Evolutionary conservation across 495 filamentous ascomycete genomes (phyloP), one percentile per base, ranked within the genome.

Genomic region (Apiosordaria backusii): DNA sequence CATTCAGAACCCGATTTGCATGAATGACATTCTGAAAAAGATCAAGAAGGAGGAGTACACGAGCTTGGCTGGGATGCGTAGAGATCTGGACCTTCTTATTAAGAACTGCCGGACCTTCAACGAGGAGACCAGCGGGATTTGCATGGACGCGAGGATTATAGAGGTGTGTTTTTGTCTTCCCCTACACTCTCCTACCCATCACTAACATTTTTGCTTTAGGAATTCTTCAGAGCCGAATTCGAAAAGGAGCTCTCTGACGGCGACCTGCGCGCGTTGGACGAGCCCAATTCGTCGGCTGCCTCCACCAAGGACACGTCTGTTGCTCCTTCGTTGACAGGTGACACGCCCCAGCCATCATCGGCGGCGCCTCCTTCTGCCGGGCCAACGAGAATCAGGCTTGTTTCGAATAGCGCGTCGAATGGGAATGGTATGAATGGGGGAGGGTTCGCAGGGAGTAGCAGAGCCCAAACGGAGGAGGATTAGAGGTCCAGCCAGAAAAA

Each of bases 1-100:
- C 76, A 98, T 98, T 75, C 85, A 88, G 69, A 88, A 89, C 27
- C 95, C 95, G 0, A 97, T 99, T 74, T 91, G 89, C 66, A 96
- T 97, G 88, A 92, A 95, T 50, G 87, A 90, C 77, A 96, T 99
- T 72, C 86, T 89, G 76, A 92, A 89, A 75, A 93, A 91, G 81
- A 96, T 99, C 77, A 96, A 96, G 81, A 92, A 89, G 68, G 89
- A 93, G 66, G 91, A 97, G 68, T 99, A 98, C 75, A 87, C 87
- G 68, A 89, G 83, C 72, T 77, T 97, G 64, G 87, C 81, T 67
- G 90, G 91, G 67, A 91, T 98, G 84, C 81, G 88, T 40, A 85
- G 85, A 27, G 95, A 99, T 72, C 87, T 99, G 65, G 85, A 87
- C 57, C 79, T 91, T 63, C 85, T 99, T 71, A 94, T 93, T 75